Evolutionary conservation across 495 filamentous ascomycete genomes (phyloP).

Genomic region (Niebla homalea): DNA sequence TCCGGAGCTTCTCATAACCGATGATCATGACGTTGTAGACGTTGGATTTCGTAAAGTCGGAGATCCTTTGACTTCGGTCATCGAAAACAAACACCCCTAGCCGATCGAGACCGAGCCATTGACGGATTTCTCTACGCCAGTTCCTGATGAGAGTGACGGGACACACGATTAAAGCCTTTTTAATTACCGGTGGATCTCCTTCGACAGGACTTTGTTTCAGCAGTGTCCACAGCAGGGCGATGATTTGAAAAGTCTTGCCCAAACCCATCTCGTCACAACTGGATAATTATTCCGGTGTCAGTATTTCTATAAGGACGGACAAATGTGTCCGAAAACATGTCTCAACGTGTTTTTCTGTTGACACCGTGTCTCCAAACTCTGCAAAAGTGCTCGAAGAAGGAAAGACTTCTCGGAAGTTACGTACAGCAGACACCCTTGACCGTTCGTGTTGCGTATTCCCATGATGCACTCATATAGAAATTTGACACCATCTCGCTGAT

Average conservation of each 20-base stretch:
- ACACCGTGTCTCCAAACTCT: too few relatives aligned
- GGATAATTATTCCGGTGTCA: too few relatives aligned
- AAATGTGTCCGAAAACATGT: too few relatives aligned
- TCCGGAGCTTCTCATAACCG: conserved; percentile 66
- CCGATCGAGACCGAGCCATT: conserved; percentile 68
- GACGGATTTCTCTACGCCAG: conserved; percentile 67
- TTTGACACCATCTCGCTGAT: conserved; percentile 64
- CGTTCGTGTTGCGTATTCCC: conserved; percentile 58
- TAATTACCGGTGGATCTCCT: conserved; percentile 45
- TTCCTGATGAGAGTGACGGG: conserved; percentile 69
- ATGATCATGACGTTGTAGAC: conserved; percentile 70
- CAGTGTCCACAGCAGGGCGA: conserved; percentile 66
- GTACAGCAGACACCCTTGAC: conserved; percentile 65
- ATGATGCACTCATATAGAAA: conserved; percentile 81
- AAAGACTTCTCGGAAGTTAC: too few relatives aligned
- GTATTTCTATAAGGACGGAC: too few relatives aligned
- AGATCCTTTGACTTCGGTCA: conserved; percentile 50
- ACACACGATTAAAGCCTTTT: conserved; percentile 71
- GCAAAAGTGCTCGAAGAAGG: too few relatives aligned
- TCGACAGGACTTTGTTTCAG: conserved; percentile 67
- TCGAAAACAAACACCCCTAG: conserved; percentile 65
- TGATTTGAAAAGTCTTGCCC: conserved; percentile 70
- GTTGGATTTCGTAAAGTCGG: conserved; percentile 66
- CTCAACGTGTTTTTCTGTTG: too few relatives aligned
- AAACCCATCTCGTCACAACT: conserved; percentile 77